phyloP scores from a whole-genome alignment of 768 basidiomycete genomes.

The Chalciporus sphaerocephalus region DNA sequence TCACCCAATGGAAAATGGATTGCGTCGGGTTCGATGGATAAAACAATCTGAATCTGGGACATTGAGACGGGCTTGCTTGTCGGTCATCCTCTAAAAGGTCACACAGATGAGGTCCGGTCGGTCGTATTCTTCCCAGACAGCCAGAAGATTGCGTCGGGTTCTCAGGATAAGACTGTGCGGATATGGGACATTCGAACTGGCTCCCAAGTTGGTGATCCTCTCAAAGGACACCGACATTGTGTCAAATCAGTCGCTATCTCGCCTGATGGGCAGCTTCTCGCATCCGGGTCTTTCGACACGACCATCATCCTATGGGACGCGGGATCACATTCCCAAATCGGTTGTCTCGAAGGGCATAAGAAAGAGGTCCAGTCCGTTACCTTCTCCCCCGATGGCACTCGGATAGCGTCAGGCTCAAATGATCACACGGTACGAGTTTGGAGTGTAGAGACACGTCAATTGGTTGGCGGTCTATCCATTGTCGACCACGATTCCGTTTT shows the following conservation, averaged over 20 bases:
- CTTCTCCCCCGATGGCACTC: no score
- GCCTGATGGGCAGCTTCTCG: background rate
- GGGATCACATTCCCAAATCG: background rate
- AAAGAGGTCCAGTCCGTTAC: background rate
- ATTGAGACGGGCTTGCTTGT: background rate
- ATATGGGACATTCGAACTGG: background rate
- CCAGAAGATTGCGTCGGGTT: background rate
- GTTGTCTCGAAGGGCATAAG: background rate
- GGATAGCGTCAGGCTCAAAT: no score
- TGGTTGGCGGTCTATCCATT: no score
- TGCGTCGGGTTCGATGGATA: no score
- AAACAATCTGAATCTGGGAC: no score
- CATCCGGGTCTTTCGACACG: background rate
- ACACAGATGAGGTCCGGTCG: background rate
- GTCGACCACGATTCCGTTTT: no score
- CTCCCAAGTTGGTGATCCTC: background rate
- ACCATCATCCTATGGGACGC: conserved; percentile 1
- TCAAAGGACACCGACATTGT: background rate
- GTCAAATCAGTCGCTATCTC: conserved; percentile 3
- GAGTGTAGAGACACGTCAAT: no score
- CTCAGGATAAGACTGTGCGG: background rate
- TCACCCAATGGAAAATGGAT: no score
- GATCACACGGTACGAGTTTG: no score
- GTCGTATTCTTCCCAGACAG: background rate
- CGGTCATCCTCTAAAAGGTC: no score